Evolutionary conservation across 208 protist species (phyloP).

Genomic region (Trichomonas gallinae): DNA sequence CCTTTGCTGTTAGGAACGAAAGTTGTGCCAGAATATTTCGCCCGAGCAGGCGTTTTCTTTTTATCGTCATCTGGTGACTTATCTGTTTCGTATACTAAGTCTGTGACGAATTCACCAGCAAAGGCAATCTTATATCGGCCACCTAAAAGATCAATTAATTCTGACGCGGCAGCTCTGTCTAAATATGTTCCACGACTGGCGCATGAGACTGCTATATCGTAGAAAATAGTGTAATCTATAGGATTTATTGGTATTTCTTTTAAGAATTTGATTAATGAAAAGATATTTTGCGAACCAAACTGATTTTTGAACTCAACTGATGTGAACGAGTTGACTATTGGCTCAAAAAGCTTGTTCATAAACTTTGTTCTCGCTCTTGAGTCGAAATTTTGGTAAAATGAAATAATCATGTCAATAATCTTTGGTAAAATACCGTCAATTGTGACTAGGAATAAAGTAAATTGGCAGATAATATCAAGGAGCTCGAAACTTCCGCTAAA

Average conservation of each 20-base stretch:
- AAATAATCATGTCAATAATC: not conserved
- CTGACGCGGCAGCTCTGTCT: not conserved
- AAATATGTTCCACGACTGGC: not conserved
- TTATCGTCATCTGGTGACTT: not conserved
- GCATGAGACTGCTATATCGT: not conserved
- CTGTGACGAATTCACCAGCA: not conserved
- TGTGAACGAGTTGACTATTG: not conserved
- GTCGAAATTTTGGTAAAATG: not conserved
- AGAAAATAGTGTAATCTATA: not conserved
- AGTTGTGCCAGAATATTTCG: not conserved
- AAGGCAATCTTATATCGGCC: not conserved
- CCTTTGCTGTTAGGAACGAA: not conserved
- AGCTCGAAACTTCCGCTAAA: not conserved
- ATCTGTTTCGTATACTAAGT: not conserved
- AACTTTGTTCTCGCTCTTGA: not conserved
- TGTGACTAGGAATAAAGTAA: not conserved
- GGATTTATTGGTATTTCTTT: not conserved
- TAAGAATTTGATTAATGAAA: not conserved
- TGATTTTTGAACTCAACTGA: not conserved
- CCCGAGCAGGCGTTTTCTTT: not conserved
- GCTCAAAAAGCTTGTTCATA: not conserved
- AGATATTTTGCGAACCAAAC: not conserved
- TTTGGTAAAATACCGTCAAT: not conserved
- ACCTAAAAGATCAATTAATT: not conserved
- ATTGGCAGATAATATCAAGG: not conserved